Evolutionary conservation across 139 green algal species (phyloP), one percentile per base, ranked within the genome.

Genomic region (Auxenochlorella pyrenoidosa): DNA sequence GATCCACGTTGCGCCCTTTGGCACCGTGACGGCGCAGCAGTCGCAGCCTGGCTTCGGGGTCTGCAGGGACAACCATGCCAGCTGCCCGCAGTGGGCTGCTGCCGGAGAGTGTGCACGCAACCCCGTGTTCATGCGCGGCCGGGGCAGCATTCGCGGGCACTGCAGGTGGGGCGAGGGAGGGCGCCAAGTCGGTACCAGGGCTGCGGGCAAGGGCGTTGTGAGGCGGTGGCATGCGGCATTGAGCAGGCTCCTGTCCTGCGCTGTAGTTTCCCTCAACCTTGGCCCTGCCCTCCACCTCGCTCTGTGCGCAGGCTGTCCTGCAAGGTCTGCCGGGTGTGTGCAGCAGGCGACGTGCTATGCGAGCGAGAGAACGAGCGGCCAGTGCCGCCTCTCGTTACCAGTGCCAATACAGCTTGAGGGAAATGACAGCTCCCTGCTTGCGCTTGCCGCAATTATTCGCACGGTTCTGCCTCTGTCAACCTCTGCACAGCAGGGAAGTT

Each of bases 11-110:
- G 65, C 76, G 63, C 41, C 63, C 6, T 76, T 75, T 43, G 5
- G 10, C 32, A 19, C 28, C 28, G 40, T 16, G 26, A 32, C 38
- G n/a, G 36, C 63, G 41, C 63, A 78, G 34, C 63, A 21, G 75
- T 38, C 32, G 32, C 77, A 68, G 77, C 51, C 34, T 3, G 15
- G 38, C 36, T 59, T 26, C 44, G 43, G 66, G 18, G 22, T 30
- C 19, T 86, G 82, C 82, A 43, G 44, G 3, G 82, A 86, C 82
- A 86, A 65, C 82, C 21, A 86, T 66, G 5, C 66, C 32, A 58
- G 34, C 12, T 86, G 82, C 82, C 43, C 66, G 0, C 21, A 79
- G 32, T 86, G 82, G 82, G 82, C 82, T 5, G 70, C 47, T 0
- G n/a, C 47, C 0, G 82, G 82, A 2, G 82, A 86, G 82, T 86